A percentile compares a stretch with the other conserved stretches of the same genome.
phyloP scores from a whole-genome alignment of 2,329 filamentous ascomycete species.

The Emmonsiellopsis sp. region DNA sequence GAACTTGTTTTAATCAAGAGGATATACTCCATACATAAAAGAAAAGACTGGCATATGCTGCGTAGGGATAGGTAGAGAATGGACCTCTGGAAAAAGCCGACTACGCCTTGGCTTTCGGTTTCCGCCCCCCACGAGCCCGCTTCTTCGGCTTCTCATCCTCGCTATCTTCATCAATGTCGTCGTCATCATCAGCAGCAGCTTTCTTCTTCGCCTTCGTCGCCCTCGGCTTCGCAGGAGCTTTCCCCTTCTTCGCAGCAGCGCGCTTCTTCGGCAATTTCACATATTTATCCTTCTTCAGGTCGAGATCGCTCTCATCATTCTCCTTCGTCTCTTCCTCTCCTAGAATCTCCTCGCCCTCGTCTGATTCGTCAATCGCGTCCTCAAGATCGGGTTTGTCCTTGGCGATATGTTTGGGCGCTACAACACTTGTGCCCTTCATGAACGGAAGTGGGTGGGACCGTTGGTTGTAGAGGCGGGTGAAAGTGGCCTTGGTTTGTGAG shows the following conservation, averaged over 20 bases:
- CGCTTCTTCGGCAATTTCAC: slow-evolving; percentile 80
- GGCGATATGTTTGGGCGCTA: slow-evolving; percentile 59
- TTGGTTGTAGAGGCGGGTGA: slow-evolving; percentile 83
- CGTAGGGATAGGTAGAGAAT: too few species aligned
- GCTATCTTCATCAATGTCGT: slow-evolving; percentile 37
- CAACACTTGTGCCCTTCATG: slow-evolving; percentile 78
- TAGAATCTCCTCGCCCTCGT: slow-evolving; percentile 57
- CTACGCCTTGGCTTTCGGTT: slow-evolving; percentile 7
- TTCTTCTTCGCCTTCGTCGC: slow-evolving; percentile 27
- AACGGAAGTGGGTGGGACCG: slow-evolving; percentile 85
- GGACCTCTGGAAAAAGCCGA: too few species aligned
- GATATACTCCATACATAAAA: neutral
- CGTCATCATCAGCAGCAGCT: slow-evolving; percentile 22
- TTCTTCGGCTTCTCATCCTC: slow-evolving; percentile 49
- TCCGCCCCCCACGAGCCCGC: slow-evolving; percentile 13
- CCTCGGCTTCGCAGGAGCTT: slow-evolving; percentile 6
- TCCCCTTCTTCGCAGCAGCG: slow-evolving; percentile 35
- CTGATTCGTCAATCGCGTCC: slow-evolving; percentile 89
- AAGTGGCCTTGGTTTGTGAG: slow-evolving; percentile 74
- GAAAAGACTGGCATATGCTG: neutral
- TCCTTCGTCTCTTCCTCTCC: slow-evolving; percentile 44
- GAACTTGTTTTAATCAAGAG: too few species aligned
- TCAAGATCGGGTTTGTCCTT: slow-evolving; percentile 85
- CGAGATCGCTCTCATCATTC: slow-evolving; percentile 65
- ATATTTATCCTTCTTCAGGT: slow-evolving; percentile 90